phyloP scores from a whole-genome alignment of 2,329 filamentous ascomycete species.

The Cadophora malorum region DNA sequence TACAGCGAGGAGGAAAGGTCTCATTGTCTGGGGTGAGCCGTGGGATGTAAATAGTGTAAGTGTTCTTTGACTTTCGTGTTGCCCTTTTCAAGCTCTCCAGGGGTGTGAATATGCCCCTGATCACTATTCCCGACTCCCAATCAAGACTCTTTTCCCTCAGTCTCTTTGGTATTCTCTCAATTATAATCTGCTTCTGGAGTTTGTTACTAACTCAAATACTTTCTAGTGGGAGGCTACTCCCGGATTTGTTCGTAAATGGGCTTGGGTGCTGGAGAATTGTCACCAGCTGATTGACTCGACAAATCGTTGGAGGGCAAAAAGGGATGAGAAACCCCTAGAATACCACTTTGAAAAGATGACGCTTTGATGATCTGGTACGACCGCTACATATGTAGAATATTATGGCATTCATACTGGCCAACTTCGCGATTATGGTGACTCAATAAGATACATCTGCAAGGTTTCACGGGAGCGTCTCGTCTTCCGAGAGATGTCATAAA shows the following conservation, averaged over 20 bases:
- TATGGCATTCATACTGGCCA: background rate
- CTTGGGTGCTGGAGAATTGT: constrained; percentile 33
- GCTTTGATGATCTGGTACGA: background rate
- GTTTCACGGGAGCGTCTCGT: background rate
- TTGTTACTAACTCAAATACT: background rate
- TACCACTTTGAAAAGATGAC: background rate
- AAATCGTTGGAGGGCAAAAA: constrained; percentile 34
- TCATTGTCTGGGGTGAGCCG: constrained; percentile 37
- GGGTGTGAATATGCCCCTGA: background rate
- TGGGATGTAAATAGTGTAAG: constrained; percentile 29
- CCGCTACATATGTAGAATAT: background rate
- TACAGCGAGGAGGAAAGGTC: constrained; percentile 28
- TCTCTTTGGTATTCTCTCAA: too few species aligned
- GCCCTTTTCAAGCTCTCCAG: background rate
- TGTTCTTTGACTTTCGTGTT: background rate
- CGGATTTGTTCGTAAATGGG: constrained; percentile 35
- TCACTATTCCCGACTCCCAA: too few species aligned
- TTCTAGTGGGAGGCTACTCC: constrained; percentile 7
- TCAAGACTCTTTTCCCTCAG: too few species aligned
- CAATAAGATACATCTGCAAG: background rate
- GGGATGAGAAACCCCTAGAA: constrained; percentile 21
- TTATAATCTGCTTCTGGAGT: background rate
- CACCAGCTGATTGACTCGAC: constrained; percentile 30
- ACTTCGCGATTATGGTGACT: too few species aligned
- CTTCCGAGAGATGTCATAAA: background rate